A percentile compares a stretch with the other conserved stretches of the same genome.
phyloP scores from a whole-genome alignment of 2,329 filamentous ascomycete species.

The Colletotrichum sp. region DNA sequence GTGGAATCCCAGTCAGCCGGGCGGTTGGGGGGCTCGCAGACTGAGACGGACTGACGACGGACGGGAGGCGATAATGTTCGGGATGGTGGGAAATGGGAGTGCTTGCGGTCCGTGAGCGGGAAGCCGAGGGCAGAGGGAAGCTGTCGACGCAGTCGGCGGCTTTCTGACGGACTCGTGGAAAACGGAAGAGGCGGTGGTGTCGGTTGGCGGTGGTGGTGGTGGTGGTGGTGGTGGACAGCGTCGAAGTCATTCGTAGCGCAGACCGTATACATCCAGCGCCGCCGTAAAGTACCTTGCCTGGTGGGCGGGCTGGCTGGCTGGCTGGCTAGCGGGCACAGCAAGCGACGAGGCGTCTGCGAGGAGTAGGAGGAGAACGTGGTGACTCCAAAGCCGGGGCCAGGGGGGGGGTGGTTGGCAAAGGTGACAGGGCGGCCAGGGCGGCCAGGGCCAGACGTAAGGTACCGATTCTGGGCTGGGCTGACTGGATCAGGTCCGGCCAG shows the following conservation, averaged over 20 bases:
- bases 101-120: background rate
- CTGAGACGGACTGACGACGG: conserved; percentile 5
- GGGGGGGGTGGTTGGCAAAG: conserved; percentile 5
- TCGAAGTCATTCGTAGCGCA: background rate
- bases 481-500: background rate
- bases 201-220: background rate
- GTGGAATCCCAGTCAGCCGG: conserved; percentile 17
- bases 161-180: background rate
- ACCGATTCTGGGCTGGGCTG: conserved; percentile 6
- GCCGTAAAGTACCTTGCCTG: background rate
- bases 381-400: background rate
- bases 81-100: background rate
- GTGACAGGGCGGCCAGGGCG: conserved; percentile 6
- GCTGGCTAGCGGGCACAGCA: background rate
- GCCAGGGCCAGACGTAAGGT: conserved; percentile 16
- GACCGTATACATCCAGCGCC: background rate
- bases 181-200: background rate
- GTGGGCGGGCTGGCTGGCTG: background rate
- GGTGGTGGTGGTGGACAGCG: background rate
- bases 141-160: background rate
- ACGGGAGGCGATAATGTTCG: background rate
- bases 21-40: conserved; percentile 11
- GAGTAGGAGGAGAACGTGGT: background rate
- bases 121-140: background rate
- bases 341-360: background rate